Conservation (phyloP, 495 filamentous ascomycete species). For the Venustampulla echinocandica region DNA sequence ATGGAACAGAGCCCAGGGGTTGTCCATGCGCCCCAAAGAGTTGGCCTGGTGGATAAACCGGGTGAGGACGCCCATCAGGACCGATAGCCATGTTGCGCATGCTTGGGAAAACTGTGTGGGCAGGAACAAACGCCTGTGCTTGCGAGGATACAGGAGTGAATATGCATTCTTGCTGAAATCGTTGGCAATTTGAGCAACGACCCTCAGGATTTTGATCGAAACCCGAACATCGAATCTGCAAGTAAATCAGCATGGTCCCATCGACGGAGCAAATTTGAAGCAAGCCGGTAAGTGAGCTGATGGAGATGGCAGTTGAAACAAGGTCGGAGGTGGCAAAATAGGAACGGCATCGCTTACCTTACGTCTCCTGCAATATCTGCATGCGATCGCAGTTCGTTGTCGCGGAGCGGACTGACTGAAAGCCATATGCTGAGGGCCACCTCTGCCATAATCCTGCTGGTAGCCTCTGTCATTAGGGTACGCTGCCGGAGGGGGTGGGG, state of each 20-base stretch:
- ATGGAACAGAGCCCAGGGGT: conserved; percentile 45
- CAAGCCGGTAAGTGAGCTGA: too few species aligned
- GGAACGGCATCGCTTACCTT: conserved; percentile 55
- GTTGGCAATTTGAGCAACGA: conserved; percentile 68
- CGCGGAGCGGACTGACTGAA: conserved; percentile 55
- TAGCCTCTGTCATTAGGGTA: conserved; percentile 20
- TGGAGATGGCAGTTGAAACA: too few species aligned
- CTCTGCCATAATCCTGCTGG: conserved; percentile 19
- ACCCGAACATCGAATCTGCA: conserved; percentile 74
- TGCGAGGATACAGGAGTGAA: conserved; percentile 80
- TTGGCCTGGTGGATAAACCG: conserved; percentile 32
- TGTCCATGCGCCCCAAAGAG: conserved; percentile 74
- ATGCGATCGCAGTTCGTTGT: conserved; percentile 79
- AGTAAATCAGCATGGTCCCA: conserved; percentile 4
- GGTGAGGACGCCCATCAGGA: conserved; percentile 32
- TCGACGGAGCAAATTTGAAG: neutral
- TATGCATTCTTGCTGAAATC: conserved; percentile 79
- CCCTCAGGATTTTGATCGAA: conserved; percentile 72
- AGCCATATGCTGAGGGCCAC: conserved; percentile 19
- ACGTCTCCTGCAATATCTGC: conserved; percentile 70
- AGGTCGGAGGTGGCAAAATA: too few species aligned
- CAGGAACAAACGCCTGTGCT: conserved; percentile 75
- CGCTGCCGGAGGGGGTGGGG: conserved; percentile 3
- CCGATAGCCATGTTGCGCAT: conserved; percentile 42
- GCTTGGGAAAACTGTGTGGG: conserved; percentile 61